A percentile compares a stretch with the other conserved stretches of the same genome.
Evolutionary conservation across 2,329 filamentous ascomycete genomes (phyloP).

Genomic region (Cladophialophora bantiana): DNA sequence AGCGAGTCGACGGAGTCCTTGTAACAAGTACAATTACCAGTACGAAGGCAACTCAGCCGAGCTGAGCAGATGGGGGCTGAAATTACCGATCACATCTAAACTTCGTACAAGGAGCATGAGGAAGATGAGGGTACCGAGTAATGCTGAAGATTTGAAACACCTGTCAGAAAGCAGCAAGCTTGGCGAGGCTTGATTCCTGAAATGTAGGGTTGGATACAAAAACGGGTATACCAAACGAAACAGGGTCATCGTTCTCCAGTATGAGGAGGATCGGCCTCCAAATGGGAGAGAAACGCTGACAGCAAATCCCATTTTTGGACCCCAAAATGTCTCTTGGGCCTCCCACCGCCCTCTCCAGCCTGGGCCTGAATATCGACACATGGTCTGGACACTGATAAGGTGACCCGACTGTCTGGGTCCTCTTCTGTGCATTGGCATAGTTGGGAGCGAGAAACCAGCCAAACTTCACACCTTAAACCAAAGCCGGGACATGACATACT

Average conservation of each 20-base stretch:
- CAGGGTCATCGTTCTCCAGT: background rate
- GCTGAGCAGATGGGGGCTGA: background rate
- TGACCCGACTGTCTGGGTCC: background rate
- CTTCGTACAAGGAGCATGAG: background rate
- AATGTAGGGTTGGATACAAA: background rate
- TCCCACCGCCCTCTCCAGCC: background rate
- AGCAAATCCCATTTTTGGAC: background rate
- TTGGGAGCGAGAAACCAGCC: background rate
- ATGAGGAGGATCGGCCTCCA: background rate
- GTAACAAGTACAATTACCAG: background rate
- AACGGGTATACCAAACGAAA: conserved; percentile 7
- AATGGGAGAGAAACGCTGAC: background rate
- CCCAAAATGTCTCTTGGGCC: conserved; percentile 3
- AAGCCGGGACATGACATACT: background rate
- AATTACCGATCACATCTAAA: background rate
- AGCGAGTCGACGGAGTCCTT: background rate
- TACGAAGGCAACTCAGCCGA: conserved; percentile 1
- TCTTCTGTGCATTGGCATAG: background rate
- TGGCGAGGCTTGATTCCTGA: background rate
- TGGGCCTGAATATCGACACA: conserved; percentile 7
- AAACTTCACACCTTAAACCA: background rate
- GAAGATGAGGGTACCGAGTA: background rate
- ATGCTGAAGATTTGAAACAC: background rate
- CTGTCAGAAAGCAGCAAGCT: background rate
- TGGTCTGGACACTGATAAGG: conserved; percentile 7